A percentile compares a stretch with the other conserved stretches of the same genome.
Evolutionary conservation across 202 grass and related monocot genomes (phyloP).

Genomic region (Hordeum pubiflorum): DNA sequence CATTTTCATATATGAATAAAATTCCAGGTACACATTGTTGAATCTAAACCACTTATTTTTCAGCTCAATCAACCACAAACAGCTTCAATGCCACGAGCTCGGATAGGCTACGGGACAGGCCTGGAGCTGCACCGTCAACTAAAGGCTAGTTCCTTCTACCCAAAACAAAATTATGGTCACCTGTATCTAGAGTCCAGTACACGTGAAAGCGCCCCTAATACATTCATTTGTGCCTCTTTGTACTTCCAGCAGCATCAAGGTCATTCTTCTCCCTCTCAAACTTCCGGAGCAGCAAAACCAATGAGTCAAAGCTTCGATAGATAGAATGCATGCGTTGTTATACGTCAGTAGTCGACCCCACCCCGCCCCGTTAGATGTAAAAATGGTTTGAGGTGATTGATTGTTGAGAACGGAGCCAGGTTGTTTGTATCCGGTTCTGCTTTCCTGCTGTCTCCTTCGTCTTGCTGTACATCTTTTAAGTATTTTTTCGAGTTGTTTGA

Average conservation of each 20-base stretch:
- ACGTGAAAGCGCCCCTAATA: not conserved
- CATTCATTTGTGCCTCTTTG: constrained; percentile 9
- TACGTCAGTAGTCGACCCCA: constrained; percentile 13
- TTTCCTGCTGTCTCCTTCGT: constrained; percentile 18
- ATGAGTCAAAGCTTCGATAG: constrained; percentile 79
- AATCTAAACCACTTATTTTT: constrained; percentile 1
- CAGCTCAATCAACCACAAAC: constrained; percentile 53
- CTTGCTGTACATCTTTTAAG: constrained; percentile 27
- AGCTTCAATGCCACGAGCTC: constrained; percentile 44
- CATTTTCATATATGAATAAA: not conserved
- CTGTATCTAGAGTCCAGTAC: not conserved
- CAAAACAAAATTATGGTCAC: not conserved
- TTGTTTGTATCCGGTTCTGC: constrained; percentile 32
- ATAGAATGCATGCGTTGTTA: constrained; percentile 2
- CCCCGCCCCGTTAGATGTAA: constrained; percentile 36
- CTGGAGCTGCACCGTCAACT: constrained; percentile 45
- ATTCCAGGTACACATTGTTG: not conserved
- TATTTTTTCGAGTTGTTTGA: constrained; percentile 17
- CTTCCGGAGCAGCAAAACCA: constrained; percentile 97
- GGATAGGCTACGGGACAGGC: constrained; percentile 58
- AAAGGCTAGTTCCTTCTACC: constrained; percentile 49
- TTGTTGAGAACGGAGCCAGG: constrained; percentile 42
- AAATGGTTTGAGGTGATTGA: constrained; percentile 51
- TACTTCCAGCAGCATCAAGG: constrained; percentile 73
- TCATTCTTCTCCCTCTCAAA: constrained; percentile 98